Percentiles rank a stretch among this genome's conserved stretches.
phyloP scores from a whole-genome alignment of 2,329 filamentous ascomycete genomes.

The Xylariomycetidae sp. region DNA sequence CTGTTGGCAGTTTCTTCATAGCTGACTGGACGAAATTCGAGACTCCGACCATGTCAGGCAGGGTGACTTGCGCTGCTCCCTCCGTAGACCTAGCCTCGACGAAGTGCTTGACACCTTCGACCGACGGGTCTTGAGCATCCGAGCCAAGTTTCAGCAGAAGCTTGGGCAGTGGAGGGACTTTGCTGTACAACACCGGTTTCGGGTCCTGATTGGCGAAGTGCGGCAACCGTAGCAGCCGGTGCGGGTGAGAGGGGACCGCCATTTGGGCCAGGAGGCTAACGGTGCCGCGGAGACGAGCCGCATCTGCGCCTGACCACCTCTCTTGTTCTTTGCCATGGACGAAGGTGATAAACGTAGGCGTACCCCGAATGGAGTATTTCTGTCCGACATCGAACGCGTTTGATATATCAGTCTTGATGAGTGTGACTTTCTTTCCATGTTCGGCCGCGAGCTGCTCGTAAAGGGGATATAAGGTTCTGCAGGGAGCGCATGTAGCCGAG shows the following conservation, averaged over 20 bases:
- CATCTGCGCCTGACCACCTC: slow-evolving; percentile 76
- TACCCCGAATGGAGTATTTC: slow-evolving; percentile 66
- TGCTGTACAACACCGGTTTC: slow-evolving; percentile 68
- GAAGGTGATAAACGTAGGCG: slow-evolving; percentile 87
- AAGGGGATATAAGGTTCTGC: slow-evolving; percentile 74
- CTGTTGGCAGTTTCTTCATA: slow-evolving; percentile 52
- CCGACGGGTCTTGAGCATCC: slow-evolving; percentile 48
- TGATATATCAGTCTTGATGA: slow-evolving; percentile 81
- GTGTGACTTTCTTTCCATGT: slow-evolving; percentile 58
- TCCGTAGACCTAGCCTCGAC: slow-evolving; percentile 57
- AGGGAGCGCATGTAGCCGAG: slow-evolving; percentile 78
- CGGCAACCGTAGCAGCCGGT: slow-evolving; percentile 66
- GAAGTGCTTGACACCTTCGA: slow-evolving; percentile 66
- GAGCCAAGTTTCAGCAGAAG: slow-evolving; percentile 71
- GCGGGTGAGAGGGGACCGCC: slow-evolving; percentile 71
- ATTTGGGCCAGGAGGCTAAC: slow-evolving; percentile 70
- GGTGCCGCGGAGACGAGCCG: slow-evolving; percentile 62
- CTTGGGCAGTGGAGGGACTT: slow-evolving; percentile 78
- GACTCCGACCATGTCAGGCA: slow-evolving; percentile 68
- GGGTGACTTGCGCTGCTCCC: slow-evolving; percentile 58
- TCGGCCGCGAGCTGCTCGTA: slow-evolving; percentile 79
- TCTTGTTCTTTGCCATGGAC: slow-evolving; percentile 70
- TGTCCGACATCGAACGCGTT: slow-evolving; percentile 58
- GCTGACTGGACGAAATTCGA: slow-evolving; percentile 55
- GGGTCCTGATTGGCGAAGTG: slow-evolving; percentile 60